Conservation (phyloP, 176 grass and related monocot species). For the Dactylis glomerata region DNA sequence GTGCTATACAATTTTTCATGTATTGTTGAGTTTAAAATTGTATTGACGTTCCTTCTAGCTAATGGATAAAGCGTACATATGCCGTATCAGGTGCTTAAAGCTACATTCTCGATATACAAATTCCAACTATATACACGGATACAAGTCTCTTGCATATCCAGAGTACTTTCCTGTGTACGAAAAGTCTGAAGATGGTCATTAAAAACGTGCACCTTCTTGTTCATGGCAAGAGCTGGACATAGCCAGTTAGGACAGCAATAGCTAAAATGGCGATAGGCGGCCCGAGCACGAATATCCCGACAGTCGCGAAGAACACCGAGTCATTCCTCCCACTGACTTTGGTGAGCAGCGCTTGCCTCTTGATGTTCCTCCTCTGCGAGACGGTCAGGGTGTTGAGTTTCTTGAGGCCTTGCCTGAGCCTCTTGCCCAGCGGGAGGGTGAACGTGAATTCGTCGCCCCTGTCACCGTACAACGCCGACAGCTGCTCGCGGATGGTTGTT, state of each 20-base stretch:
- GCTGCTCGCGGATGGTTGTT: conserved; percentile 65
- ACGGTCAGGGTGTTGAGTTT: conserved; percentile 53
- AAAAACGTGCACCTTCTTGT: not conserved
- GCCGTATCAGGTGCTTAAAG: conserved; percentile 25
- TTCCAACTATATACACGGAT: conserved; percentile 17
- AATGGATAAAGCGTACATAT: not conserved
- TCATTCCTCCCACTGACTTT: conserved; percentile 71
- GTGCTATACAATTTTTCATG: not conserved
- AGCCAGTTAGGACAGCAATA: conserved; percentile 75
- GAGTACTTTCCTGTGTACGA: conserved; percentile 5
- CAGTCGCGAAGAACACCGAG: conserved; percentile 74
- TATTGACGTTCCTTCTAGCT: not conserved
- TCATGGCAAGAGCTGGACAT: conserved; percentile 85
- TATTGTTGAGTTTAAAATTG: not conserved
- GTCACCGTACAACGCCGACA: conserved; percentile 47
- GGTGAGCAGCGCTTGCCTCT: conserved; percentile 76
- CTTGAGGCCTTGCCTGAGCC: conserved; percentile 65
- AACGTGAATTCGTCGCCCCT: conserved; percentile 68
- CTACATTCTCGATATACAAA: conserved; percentile 26
- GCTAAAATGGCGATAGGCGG: conserved; percentile 75
- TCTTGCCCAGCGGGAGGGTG: conserved; percentile 78
- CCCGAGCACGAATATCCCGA: conserved; percentile 76
- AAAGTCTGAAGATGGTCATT: conserved; percentile 14
- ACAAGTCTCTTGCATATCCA: conserved; percentile 6
- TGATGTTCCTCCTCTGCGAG: conserved; percentile 86